Evolutionary conservation across 441 rosid genomes (phyloP), one percentile per base, ranked within the genome.

Genomic region (Dalechampia spathulata): DNA sequence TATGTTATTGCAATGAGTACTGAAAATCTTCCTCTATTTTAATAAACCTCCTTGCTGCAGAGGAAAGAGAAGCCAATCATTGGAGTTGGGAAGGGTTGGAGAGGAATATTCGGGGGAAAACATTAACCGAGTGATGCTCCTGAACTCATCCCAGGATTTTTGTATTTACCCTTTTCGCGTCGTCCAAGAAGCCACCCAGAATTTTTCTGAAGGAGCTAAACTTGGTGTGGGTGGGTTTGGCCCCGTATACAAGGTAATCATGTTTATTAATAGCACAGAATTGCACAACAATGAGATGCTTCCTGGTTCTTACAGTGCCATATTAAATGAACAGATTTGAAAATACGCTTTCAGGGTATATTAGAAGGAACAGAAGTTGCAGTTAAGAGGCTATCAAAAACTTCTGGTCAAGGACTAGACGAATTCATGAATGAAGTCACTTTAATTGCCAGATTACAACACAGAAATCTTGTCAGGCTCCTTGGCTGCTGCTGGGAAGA

Each of bases 201-300:
- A 61, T 51, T 68, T 64, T 57, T 57, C 67, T 15, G 52, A 63
- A 26, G 60, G 64, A 30, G 28, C 55, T 13, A 63, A 67, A 49
- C 69, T 63, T n/a, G 69, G 72, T 34, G 48, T 63, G 53, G 70
- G 73, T 14, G 71, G 76, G 6, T 72, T 72, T 2, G 69, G 75
- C 46, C 66, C 68, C 0, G 70, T 72, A 2, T 64, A 64, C 52
- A 72, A 61, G 72, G 73, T 66, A 37, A 14, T 42, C 9, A 48
- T 12, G 47, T 12, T 21, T 37, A 9, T 47, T 7, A 15, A n/a
- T 14, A 38, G 17, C 19, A 39, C 0, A 15, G 3, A 39, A 39
- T 1, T 10, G 11, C 37, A 9, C 11, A 12, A 32, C 2, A 6
- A n/a, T n/a, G 13, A 12, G 15, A 21, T 7, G 6, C n/a, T 21